A percentile compares a stretch with the other conserved stretches of the same genome.
Conservation (phyloP, 192 early-diverging fungal genomes). For the Coemansia pectinata region DNA sequence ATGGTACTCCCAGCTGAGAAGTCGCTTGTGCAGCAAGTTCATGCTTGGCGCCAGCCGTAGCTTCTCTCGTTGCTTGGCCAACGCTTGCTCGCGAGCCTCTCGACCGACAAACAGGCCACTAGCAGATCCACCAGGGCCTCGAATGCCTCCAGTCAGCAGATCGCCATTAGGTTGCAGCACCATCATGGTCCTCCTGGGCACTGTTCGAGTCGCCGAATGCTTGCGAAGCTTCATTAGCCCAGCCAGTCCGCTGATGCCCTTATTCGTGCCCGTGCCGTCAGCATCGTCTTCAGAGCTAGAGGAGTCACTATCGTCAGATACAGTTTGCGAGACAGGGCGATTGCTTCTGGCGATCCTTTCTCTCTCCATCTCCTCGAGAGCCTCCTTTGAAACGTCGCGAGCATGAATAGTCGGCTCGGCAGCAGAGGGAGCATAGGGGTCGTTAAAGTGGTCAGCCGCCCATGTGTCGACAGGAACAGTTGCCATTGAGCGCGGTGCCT, state of each 20-base stretch:
- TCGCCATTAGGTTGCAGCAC: constrained; percentile 13
- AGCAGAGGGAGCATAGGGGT: not conserved
- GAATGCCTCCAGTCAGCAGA: not conserved
- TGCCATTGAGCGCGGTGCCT: constrained; percentile 37
- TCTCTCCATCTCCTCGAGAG: constrained; percentile 18
- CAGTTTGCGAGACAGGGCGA: constrained; percentile 8
- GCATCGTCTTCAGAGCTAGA: constrained; percentile 33
- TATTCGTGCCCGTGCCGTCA: constrained; percentile 1
- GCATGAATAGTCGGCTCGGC: constrained; percentile 6
- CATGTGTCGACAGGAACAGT: constrained; percentile 18
- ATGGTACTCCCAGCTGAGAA: constrained; percentile 65
- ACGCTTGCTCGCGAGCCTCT: constrained; percentile 29
- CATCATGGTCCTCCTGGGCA: constrained; percentile 18
- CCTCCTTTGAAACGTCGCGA: constrained; percentile 26
- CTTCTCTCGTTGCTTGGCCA: constrained; percentile 46
- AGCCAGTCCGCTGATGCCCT: constrained; percentile 17
- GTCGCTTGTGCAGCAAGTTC: constrained; percentile 56
- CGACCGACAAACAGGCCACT: constrained; percentile 6
- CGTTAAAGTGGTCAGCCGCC: not conserved
- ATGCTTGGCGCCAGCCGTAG: constrained; percentile 59
- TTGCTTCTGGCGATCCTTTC: constrained; percentile 5
- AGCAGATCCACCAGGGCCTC: not conserved
- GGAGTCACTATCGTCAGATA: constrained; percentile 18
- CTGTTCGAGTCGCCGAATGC: not conserved
- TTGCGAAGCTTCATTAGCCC: constrained; percentile 27